Evolutionary conservation across 1,284 basidiomycete genomes (phyloP).

Genomic region (Sanghuangporus baumii): DNA sequence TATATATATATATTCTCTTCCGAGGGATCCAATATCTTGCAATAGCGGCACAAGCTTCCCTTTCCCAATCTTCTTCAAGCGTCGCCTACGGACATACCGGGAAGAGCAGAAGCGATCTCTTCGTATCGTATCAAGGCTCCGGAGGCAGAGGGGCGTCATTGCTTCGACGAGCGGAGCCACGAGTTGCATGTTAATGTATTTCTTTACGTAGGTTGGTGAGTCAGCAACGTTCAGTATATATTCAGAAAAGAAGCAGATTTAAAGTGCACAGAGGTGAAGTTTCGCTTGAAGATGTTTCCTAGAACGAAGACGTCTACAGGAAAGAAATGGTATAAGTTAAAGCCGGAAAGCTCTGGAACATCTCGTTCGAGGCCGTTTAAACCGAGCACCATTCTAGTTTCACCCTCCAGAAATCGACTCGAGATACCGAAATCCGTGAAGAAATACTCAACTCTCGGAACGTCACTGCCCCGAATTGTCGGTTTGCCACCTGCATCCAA

Average conservation of each 20-base stretch:
- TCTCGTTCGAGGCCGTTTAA: background rate
- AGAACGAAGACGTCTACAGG: conserved; percentile 5
- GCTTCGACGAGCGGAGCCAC: conserved; percentile 5
- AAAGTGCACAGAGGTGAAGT: background rate
- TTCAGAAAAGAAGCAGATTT: background rate
- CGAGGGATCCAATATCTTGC: background rate
- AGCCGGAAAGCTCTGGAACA: background rate
- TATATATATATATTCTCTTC: too few species aligned
- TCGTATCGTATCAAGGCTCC: conserved; percentile 1
- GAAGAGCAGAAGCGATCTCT: background rate
- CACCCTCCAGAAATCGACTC: conserved; percentile 1
- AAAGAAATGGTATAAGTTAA: background rate
- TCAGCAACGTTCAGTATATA: background rate
- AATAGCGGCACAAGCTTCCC: background rate
- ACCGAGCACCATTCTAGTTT: background rate
- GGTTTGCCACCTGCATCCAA: background rate
- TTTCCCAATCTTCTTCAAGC: conserved; percentile 5
- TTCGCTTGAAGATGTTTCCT: conserved; percentile 3
- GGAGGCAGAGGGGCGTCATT: background rate
- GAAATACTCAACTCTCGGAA: conserved; percentile 22
- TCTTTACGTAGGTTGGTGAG: background rate
- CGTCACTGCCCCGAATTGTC: conserved; percentile 3
- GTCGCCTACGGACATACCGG: background rate
- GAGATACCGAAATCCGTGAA: conserved; percentile 29
- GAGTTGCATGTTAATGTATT: conserved; percentile 2